A percentile compares a stretch with the other conserved stretches of the same genome.
phyloP scores from a whole-genome alignment of 2,329 filamentous ascomycete genomes.

The Phoma herbarum region DNA sequence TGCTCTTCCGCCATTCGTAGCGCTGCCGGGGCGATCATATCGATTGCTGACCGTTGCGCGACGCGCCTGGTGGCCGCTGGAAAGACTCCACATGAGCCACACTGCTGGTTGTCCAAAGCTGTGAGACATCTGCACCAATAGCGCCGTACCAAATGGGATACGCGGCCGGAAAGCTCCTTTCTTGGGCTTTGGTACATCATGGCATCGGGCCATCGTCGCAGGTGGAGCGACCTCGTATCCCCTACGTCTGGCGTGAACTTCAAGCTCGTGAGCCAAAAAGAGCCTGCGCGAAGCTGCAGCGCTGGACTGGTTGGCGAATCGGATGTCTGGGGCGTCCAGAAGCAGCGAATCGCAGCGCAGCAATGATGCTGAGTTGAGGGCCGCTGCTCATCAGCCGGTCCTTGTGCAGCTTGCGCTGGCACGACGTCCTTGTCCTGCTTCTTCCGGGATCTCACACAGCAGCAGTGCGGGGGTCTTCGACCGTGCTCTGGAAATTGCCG shows the following conservation, averaged over 20 bases:
- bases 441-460: slow-evolving; percentile 28
- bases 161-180: slow-evolving; percentile 12
- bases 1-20: slow-evolving; percentile 34
- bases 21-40: slow-evolving; percentile 28
- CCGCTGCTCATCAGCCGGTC: slow-evolving; percentile 31
- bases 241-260: slow-evolving; percentile 6
- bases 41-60: slow-evolving; percentile 41
- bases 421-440: slow-evolving; percentile 21
- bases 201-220: no score
- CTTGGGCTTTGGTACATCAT: slow-evolving; percentile 5
- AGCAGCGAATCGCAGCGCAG: slow-evolving; percentile 17
- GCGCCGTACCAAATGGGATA: slow-evolving; percentile 19
- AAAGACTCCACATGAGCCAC: slow-evolving; percentile 37
- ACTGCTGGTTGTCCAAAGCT: slow-evolving; percentile 21
- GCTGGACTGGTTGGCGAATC: slow-evolving; percentile 13
- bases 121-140: slow-evolving; percentile 42
- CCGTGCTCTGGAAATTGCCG: slow-evolving; percentile 10
- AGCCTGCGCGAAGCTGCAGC: slow-evolving; percentile 8
- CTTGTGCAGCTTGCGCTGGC: slow-evolving; percentile 16
- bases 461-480: slow-evolving; percentile 28
- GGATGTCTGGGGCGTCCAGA: slow-evolving; percentile 1
- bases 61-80: slow-evolving; percentile 30
- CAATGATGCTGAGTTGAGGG: slow-evolving; percentile 19
- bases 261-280: slow-evolving; percentile 9
- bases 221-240: no score